Base-by-base conservation (phyloP, 257 asterid species). In the Przewalskia tangutica region DNA sequence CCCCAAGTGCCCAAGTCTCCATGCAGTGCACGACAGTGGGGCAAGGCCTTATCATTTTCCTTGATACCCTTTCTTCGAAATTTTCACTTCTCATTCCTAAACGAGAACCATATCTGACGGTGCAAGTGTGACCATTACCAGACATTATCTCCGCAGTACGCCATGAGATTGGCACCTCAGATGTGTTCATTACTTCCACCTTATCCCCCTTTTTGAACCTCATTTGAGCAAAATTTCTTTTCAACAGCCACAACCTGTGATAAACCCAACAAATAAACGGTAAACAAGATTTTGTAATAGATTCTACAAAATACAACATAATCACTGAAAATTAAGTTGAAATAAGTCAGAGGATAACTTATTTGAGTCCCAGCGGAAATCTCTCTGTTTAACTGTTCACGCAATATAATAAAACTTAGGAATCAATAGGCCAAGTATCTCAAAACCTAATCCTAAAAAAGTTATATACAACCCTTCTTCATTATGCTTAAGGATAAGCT, bases 101-200 rank as follows among this genome's bases (percentile, higher is more conserved):
- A 88, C 77, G 66, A 65, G 85, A 48, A 60, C 88, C 91, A 84
- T 85, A 93, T 58, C 81, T 82, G 71, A 94, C 89, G 50, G 36
- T 87, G 77, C 86, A 91, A 17, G 91, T 83, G 81, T 88, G 88
- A 17, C 90, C 95, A 84, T 89, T 83, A n/a, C 89, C 90, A 82
- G 91, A 86, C 12, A 89, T 81, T 82, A 94, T 84, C 87, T 91
- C 91, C 0, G 91, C 98, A 9, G 55, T 40, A 42, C 80, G 86
- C 95, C 95, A 94, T 1, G 94, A 89, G 84, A 87, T 77, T 55
- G 90, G 90, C 40, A 59, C 83, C 55, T 32, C 73, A 34, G 20
- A 36, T 64, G 82, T 82, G 82, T 89, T 89, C 93, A 90, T 84
- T 64, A 94, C 91, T 89, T 93, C 97, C 84, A 93, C 98, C 83